These are phyloP conservation scores for Pyropia yezoensis DNA, from an alignment of 23 red algal genomes.

Conservation along the genomic window DNA sequence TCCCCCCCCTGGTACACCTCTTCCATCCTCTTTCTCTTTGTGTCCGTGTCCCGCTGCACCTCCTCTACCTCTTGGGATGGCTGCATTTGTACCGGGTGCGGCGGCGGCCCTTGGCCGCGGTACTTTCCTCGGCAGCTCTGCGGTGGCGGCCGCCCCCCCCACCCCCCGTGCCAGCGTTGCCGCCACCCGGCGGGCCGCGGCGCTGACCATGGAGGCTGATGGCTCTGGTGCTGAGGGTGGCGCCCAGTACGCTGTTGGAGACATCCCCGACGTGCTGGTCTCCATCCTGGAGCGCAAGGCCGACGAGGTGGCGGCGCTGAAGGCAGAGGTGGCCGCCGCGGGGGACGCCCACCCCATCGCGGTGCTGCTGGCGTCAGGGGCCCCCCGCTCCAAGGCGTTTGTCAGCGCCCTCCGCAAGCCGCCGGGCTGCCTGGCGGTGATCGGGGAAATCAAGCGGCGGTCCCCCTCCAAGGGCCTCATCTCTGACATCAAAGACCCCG, in stretches of 20 bases:
- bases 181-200: no score
- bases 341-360: conserved; percentile 51
- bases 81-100: no score
- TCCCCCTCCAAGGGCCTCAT: conserved; percentile 74
- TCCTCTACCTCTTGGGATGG: no score
- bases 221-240: no score
- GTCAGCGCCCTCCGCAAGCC: conserved; percentile 46
- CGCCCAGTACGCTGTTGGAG: neutral
- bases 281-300: conserved; percentile 82
- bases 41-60: no score
- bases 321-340: conserved; percentile 28
- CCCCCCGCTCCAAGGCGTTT: conserved; percentile 36
- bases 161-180: no score
- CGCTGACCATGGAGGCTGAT: no score
- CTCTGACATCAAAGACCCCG: conserved; percentile 59
- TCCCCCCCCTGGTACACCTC: no score
- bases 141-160: no score
- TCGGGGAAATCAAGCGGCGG: conserved; percentile 95
- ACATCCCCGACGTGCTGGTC: conserved; percentile 71
- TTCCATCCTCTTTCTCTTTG: no score
- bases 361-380: conserved; percentile 4
- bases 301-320: conserved; percentile 55
- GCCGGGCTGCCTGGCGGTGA: conserved; percentile 58
- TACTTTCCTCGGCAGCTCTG: no score
- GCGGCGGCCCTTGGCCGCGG: no score